Evolutionary conservation across 106 monocot species (phyloP).

Genomic region (Dendrobium chrysotoxum): DNA sequence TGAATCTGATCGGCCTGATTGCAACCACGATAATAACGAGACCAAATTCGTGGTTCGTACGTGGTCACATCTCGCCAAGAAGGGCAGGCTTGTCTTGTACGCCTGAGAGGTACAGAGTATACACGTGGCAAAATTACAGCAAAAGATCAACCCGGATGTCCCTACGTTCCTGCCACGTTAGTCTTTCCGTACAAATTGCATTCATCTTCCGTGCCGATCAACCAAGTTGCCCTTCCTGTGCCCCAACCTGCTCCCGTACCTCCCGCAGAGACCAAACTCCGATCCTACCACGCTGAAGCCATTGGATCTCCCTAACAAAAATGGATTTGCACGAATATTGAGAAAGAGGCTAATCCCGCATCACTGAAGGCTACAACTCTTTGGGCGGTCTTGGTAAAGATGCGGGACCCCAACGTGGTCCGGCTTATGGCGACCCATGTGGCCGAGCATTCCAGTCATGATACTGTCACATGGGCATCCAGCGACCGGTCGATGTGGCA

Average conservation of each 20-base stretch:
- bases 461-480: neutral
- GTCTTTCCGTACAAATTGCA: neutral
- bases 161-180: neutral
- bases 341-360: neutral
- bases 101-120: neutral
- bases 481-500: neutral
- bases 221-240: neutral
- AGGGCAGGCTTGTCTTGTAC: neutral
- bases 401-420: neutral
- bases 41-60: neutral
- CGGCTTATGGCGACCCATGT: conserved; percentile 8
- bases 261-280: neutral
- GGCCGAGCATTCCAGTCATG: neutral
- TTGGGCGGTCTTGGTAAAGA: neutral
- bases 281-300: neutral
- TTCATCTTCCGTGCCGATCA: neutral
- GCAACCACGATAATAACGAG: neutral
- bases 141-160: neutral
- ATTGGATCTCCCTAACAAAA: too few species aligned
- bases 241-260: neutral
- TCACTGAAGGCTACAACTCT: neutral
- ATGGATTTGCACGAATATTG: too few species aligned
- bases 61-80: neutral
- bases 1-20: neutral
- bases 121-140: neutral